phyloP scores from a whole-genome alignment of 140 eudicot species.

The Anethum foeniculum region DNA sequence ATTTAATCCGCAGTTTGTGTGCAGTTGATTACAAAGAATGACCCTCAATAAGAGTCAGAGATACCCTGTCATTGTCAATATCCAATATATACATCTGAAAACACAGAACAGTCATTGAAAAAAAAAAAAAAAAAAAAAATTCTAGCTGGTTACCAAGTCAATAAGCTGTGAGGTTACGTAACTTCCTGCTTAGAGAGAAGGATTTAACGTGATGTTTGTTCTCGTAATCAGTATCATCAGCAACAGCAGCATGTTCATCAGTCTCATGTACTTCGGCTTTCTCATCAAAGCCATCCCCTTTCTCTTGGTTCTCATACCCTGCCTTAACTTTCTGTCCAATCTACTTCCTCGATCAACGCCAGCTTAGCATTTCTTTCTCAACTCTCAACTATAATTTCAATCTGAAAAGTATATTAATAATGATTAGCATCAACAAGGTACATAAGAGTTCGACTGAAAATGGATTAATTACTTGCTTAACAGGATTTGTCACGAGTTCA shows the following conservation, averaged over 20 bases:
- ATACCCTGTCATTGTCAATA: neutral
- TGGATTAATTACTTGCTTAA: neutral
- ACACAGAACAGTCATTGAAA: neutral
- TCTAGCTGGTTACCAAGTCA: neutral
- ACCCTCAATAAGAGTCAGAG: neutral
- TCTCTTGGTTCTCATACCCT: constrained; percentile 27
- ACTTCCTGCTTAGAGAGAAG: constrained; percentile 72
- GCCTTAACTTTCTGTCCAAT: constrained; percentile 37
- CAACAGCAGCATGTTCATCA: constrained; percentile 35
- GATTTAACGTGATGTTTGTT: constrained; percentile 72
- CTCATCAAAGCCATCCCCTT: constrained; percentile 20
- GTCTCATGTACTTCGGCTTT: constrained; percentile 36
- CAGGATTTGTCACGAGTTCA: neutral
- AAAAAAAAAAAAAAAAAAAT: neutral
- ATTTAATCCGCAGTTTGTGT: neutral
- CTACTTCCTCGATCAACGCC: constrained; percentile 63
- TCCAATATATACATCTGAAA: neutral
- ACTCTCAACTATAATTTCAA: constrained; percentile 20
- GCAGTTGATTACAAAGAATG: neutral
- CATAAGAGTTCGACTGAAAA: neutral
- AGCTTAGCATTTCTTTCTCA: constrained; percentile 25
- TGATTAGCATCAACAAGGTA: constrained; percentile 2
- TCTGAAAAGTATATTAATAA: constrained; percentile 16
- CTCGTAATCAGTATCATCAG: constrained; percentile 26
- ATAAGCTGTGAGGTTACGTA: constrained; percentile 72